These are phyloP conservation scores for Arabidopsis lyrata DNA, from an alignment of 441 rosid genomes.

Conservation along the genomic window DNA sequence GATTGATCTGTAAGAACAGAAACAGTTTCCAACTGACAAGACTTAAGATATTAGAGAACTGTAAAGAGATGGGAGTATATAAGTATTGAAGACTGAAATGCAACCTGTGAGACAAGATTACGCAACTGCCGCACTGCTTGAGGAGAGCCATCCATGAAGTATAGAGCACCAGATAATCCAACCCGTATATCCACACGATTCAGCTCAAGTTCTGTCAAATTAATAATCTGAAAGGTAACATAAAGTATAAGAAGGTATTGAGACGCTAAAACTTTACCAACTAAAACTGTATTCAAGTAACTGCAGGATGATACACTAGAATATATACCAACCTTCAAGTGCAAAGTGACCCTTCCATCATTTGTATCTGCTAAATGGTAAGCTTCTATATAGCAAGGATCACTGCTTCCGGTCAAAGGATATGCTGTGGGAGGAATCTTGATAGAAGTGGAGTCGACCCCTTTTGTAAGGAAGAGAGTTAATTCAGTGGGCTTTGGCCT, in stretches of 20 bases:
- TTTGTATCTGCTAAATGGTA: slow-evolving; percentile 96
- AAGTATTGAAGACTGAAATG: slow-evolving; percentile 34
- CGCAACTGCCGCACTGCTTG: slow-evolving; percentile 96
- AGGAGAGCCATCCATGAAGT: slow-evolving; percentile 98
- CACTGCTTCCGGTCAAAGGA: slow-evolving; percentile 94
- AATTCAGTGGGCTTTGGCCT: slow-evolving; percentile 96
- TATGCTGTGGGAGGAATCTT: slow-evolving; percentile 86
- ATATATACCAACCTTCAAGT: slow-evolving; percentile 72
- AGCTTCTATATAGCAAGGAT: slow-evolving; percentile 97
- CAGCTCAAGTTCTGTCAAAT: slow-evolving; percentile 91
- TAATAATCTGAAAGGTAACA: slow-evolving; percentile 71
- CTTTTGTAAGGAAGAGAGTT: slow-evolving; percentile 80
- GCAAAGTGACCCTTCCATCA: slow-evolving; percentile 94
- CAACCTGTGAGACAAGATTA: slow-evolving; percentile 96
- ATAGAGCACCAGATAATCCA: slow-evolving; percentile 91
- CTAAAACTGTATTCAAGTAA: slow-evolving; percentile 21
- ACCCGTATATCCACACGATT: slow-evolving; percentile 95
- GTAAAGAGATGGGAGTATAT: slow-evolving; percentile 10
- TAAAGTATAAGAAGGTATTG: slow-evolving; percentile 36
- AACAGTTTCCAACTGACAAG: slow-evolving; percentile 3
- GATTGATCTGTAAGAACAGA: slow-evolving; percentile 18
- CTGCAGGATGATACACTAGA: slow-evolving; percentile 14
- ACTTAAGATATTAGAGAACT: slow-evolving; percentile 1
- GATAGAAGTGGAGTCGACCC: slow-evolving; percentile 73
- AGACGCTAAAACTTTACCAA: slow-evolving; percentile 16